Percentiles rank a stretch among this genome's conserved stretches.
These are phyloP conservation scores for Tetracentron sinense DNA, from an alignment of 164 flowering plant genomes.

Conservation along the genomic window DNA sequence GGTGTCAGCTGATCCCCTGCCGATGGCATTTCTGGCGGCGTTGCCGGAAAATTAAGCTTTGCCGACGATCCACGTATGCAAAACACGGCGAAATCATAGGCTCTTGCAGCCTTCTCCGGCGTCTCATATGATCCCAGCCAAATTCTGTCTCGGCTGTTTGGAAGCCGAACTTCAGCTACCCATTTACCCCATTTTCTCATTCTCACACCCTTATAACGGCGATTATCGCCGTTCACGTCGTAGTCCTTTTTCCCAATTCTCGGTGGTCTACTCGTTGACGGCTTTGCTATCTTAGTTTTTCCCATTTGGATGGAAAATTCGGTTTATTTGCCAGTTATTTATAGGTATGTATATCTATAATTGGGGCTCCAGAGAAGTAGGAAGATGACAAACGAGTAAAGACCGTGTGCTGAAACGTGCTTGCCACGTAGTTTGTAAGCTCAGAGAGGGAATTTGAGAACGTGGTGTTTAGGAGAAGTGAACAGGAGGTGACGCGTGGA, in stretches of 20 bases:
- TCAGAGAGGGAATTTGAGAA: too few relatives aligned
- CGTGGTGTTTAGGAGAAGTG: too few relatives aligned
- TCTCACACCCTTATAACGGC: conserved; percentile 40
- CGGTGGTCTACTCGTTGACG: too few relatives aligned
- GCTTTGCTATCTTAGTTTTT: too few relatives aligned
- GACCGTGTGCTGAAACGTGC: too few relatives aligned
- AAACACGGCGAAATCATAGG: conserved; percentile 39
- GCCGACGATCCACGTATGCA: conserved; percentile 38
- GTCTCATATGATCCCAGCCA: conserved; percentile 47
- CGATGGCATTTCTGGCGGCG: conserved; percentile 25
- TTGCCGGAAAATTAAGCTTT: conserved; percentile 36
- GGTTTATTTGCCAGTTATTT: too few relatives aligned
- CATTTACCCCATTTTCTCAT: conserved; percentile 51
- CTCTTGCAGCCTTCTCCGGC: conserved; percentile 45
- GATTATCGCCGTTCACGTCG: not conserved
- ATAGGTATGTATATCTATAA: too few relatives aligned
- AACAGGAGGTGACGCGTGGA: too few relatives aligned
- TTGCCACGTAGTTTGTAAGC: too few relatives aligned
- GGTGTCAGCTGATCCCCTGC: conserved; percentile 21
- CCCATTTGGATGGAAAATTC: too few relatives aligned
- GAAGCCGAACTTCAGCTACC: conserved; percentile 46
- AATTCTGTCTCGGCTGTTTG: conserved; percentile 37
- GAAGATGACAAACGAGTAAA: too few relatives aligned
- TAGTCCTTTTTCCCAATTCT: not conserved
- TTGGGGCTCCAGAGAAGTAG: too few relatives aligned